Percentiles rank a stretch among this genome's conserved stretches.
These are phyloP conservation scores for Clarireedia monteithiana DNA, from an alignment of 2,329 filamentous ascomycete genomes.

Conservation along the genomic window DNA sequence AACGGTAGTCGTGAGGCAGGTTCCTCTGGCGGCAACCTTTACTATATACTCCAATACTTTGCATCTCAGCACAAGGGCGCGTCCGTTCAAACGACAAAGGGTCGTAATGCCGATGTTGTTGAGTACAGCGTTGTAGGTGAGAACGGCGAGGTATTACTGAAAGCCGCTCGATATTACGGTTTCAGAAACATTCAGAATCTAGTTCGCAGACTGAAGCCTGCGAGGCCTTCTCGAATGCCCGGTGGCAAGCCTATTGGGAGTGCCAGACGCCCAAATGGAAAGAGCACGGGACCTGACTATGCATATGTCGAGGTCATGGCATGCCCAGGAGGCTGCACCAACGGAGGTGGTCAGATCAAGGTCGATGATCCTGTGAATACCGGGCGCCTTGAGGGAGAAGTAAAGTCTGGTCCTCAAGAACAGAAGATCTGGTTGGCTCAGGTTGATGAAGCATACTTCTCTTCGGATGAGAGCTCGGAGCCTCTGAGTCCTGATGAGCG, in stretches of 20 bases:
- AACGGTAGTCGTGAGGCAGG: slow-evolving; percentile 51
- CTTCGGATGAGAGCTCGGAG: slow-evolving; percentile 47
- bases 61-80: slow-evolving; percentile 65
- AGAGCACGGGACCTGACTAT: slow-evolving; percentile 53
- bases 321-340: slow-evolving; percentile 96
- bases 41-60: slow-evolving; percentile 73
- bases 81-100: slow-evolving; percentile 60
- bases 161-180: slow-evolving; percentile 86
- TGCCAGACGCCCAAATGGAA: slow-evolving; percentile 44
- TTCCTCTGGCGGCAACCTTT: slow-evolving; percentile 80
- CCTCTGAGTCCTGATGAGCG: slow-evolving; percentile 24
- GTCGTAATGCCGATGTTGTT: slow-evolving; percentile 84
- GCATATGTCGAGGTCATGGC: slow-evolving; percentile 99
- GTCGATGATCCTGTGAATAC: slow-evolving; percentile 65
- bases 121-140: slow-evolving; percentile 66
- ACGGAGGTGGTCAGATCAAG: slow-evolving; percentile 93
- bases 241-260: slow-evolving; percentile 58
- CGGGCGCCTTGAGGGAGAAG: slow-evolving; percentile 38
- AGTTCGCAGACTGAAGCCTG: slow-evolving; percentile 82
- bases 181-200: slow-evolving; percentile 98
- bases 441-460: slow-evolving; percentile 88
- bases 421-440: slow-evolving; percentile 79
- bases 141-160: slow-evolving; percentile 55
- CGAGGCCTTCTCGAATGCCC: slow-evolving; percentile 68
- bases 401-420: slow-evolving; percentile 63